Evolutionary conservation across 805 yeast species (phyloP).

Genomic region (Kockiozyma suomiensis): DNA sequence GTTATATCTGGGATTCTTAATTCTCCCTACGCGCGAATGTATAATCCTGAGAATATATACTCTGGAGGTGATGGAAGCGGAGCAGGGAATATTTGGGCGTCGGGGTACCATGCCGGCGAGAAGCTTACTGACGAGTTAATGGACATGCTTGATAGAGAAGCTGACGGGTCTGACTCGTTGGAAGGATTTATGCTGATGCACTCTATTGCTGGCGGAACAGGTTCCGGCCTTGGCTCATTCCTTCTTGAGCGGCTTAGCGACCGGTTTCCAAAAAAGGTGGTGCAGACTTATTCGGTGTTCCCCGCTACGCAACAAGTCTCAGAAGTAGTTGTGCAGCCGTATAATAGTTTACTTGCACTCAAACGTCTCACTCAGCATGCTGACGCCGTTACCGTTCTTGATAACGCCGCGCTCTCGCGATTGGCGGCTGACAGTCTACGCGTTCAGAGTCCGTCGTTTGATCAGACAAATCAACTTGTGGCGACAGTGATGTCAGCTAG

Average conservation of each 20-base stretch:
- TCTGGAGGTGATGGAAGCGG: conserved; percentile 82
- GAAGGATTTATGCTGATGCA: conserved; percentile 91
- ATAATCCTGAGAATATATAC: conserved; percentile 81
- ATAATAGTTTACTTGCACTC: conserved; percentile 82
- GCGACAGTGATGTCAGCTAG: conserved; percentile 81
- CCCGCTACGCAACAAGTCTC: conserved; percentile 78
- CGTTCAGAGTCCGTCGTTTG: conserved; percentile 64
- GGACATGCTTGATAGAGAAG: conserved; percentile 83
- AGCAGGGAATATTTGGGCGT: conserved; percentile 96
- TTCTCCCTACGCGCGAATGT: conserved; percentile 58
- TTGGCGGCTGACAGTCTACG: conserved; percentile 67
- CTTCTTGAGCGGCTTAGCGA: conserved; percentile 78
- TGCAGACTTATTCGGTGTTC: conserved; percentile 84
- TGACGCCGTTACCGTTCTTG: conserved; percentile 86
- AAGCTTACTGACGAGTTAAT: conserved; percentile 69
- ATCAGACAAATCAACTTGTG: conserved; percentile 81
- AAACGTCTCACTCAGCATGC: conserved; percentile 80
- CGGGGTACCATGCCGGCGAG: conserved; percentile 79
- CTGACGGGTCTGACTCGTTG: conserved; percentile 84
- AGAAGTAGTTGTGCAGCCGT: conserved; percentile 98
- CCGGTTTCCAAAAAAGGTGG: conserved; percentile 76
- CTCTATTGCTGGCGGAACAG: conserved; percentile 98
- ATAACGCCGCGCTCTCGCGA: conserved; percentile 78
- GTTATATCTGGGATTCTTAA: conserved; percentile 60
- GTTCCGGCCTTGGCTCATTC: conserved; percentile 90